Evolutionary conservation across 129 eudicot genomes (phyloP).

Genomic region (Gnaphalium uliginosum): DNA sequence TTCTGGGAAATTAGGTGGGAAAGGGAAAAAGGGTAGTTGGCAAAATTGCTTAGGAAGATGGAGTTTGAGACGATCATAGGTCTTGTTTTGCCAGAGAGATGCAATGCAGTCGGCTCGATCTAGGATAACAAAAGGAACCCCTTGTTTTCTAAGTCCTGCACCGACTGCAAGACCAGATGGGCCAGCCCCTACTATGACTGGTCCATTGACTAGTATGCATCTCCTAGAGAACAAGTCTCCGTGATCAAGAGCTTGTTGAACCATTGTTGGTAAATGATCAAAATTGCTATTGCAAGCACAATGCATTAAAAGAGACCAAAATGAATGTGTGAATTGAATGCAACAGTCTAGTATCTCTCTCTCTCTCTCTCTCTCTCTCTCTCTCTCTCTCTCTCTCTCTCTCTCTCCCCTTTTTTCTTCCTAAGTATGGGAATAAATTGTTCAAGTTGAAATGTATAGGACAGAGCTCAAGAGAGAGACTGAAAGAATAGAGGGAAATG

Average conservation of each 20-base stretch:
- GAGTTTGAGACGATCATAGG: constrained; percentile 87
- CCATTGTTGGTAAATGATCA: constrained; percentile 25
- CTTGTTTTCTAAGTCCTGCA: constrained; percentile 72
- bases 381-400: background rate
- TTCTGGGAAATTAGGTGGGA: constrained; percentile 68
- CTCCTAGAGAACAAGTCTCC: constrained; percentile 52
- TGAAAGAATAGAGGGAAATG: constrained; percentile 36
- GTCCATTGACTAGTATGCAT: constrained; percentile 78
- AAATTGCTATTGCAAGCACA: constrained; percentile 30
- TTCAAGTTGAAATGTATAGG: constrained; percentile 22
- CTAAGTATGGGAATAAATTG: background rate
- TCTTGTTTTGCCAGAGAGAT: constrained; percentile 84
- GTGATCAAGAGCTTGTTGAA: constrained; percentile 35
- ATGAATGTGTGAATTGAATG: constrained; percentile 16
- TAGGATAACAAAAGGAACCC: constrained; percentile 79
- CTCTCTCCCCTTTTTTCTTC: background rate
- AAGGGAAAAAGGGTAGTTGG: constrained; percentile 70
- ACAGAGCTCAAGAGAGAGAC: constrained; percentile 22
- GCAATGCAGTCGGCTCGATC: constrained; percentile 94
- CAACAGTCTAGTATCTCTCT: constrained; percentile 16
- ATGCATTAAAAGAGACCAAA: constrained; percentile 36
- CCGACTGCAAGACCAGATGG: constrained; percentile 95
- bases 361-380: background rate
- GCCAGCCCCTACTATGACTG: constrained; percentile 95
- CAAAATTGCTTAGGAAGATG: constrained; percentile 91